Percentiles rank a stretch among this genome's conserved stretches.
These are phyloP conservation scores for Cladobotryum protrusum DNA, from an alignment of 2,329 filamentous ascomycete species.

Conservation along the genomic window DNA sequence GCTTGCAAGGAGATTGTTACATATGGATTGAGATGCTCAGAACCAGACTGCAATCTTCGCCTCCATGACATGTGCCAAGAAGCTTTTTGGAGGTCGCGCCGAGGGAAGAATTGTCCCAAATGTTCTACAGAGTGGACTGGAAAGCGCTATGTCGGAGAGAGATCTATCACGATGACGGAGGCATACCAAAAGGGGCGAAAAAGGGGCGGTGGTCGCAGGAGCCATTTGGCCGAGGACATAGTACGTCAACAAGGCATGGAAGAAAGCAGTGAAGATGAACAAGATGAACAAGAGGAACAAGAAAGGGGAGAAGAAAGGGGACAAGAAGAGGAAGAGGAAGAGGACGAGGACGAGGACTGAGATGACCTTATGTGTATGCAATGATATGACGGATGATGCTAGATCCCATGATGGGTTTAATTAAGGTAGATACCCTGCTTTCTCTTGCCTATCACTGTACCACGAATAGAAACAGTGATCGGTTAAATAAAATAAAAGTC, in stretches of 20 bases:
- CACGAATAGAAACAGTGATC: too few species aligned
- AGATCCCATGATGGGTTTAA: not conserved
- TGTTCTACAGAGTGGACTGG: slow-evolving; percentile 48
- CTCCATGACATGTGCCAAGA: slow-evolving; percentile 72
- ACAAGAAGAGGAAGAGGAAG: slow-evolving; percentile 1
- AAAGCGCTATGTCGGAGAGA: slow-evolving; percentile 48
- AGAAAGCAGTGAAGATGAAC: slow-evolving; percentile 18
- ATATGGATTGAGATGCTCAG: slow-evolving; percentile 68
- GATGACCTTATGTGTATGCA: not conserved
- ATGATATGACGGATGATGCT: too few species aligned
- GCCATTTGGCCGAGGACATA: slow-evolving; percentile 29
- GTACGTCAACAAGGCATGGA: slow-evolving; percentile 25
- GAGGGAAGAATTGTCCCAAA: slow-evolving; percentile 57
- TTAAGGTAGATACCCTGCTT: slow-evolving; percentile 12
- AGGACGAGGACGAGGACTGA: not conserved
- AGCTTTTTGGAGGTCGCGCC: slow-evolving; percentile 63
- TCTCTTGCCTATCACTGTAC: too few species aligned
- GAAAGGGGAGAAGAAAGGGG: not conserved
- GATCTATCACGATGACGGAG: slow-evolving; percentile 48
- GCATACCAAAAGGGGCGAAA: slow-evolving; percentile 41
- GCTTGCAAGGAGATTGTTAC: slow-evolving; percentile 90
- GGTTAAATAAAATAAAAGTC: too few species aligned
- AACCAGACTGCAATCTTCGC: slow-evolving; percentile 60
- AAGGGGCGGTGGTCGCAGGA: slow-evolving; percentile 27
- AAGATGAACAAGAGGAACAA: slow-evolving; percentile 9